Conservation (phyloP, 129 eudicot species). For the Smallanthus sonchifolius region DNA sequence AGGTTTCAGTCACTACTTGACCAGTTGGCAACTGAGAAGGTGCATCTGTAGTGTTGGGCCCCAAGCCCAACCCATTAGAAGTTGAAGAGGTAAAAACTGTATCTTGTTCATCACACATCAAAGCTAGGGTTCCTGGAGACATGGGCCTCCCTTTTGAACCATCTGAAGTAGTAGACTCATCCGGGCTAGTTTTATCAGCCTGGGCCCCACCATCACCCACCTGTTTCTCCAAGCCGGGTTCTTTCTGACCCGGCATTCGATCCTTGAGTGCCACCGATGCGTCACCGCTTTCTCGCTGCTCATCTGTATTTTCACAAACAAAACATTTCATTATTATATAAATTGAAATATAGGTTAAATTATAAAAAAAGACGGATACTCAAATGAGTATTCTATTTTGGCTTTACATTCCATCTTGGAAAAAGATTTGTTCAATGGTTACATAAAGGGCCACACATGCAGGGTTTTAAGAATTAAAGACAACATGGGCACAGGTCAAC, state of each 20-base stretch:
- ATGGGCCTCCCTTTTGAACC: constrained; percentile 58
- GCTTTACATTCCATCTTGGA: constrained; percentile 17
- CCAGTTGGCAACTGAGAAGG: constrained; percentile 48
- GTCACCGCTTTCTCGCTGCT: constrained; percentile 40
- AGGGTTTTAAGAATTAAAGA: not conserved
- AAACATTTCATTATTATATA: not conserved
- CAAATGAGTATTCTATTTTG: constrained; percentile 1
- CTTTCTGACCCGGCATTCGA: constrained; percentile 40
- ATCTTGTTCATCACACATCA: constrained; percentile 94
- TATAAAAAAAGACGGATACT: not conserved
- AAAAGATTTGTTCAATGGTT: not conserved
- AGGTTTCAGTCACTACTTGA: constrained; percentile 46
- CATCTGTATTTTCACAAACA: constrained; percentile 35
- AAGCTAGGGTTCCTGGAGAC: constrained; percentile 90
- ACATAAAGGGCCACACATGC: not conserved
- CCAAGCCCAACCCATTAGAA: constrained; percentile 33
- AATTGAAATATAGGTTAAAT: not conserved
- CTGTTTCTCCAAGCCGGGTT: constrained; percentile 35
- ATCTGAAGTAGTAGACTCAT: constrained; percentile 47
- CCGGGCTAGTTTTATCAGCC: constrained; percentile 33
- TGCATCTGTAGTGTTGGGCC: constrained; percentile 18
- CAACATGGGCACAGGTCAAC: not conserved
- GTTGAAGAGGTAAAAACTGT: constrained; percentile 51
- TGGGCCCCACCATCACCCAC: constrained; percentile 38
- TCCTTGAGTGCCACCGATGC: constrained; percentile 51